Evolutionary conservation across 352 stramenopile species (phyloP).

Genomic region (Phytophthora fragariaefolia): DNA sequence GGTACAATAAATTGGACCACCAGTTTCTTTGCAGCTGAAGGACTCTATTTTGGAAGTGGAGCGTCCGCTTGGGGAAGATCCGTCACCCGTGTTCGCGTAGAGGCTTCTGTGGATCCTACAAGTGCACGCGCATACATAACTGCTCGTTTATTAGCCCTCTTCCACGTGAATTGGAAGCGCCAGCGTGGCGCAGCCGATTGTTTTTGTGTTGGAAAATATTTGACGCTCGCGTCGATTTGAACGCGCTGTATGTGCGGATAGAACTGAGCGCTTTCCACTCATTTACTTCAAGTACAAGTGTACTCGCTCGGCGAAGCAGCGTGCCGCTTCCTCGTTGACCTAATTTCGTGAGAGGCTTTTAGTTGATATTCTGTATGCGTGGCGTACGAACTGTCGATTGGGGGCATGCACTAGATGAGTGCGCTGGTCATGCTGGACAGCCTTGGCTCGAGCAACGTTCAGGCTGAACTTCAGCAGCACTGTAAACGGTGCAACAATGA

Average conservation of each 20-base stretch:
- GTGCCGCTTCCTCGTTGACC: not conserved
- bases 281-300: no score
- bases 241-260: constrained; percentile 8
- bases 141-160: not conserved
- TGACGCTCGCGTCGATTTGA: constrained; percentile 10
- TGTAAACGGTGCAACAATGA: constrained; percentile 7
- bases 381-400: not conserved
- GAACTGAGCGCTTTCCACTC: not conserved
- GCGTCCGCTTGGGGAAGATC: constrained; percentile 3
- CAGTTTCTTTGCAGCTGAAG: constrained; percentile 13
- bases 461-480: constrained; percentile 5
- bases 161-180: not conserved
- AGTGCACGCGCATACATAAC: no score
- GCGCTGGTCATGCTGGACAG: constrained; percentile 7
- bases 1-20: constrained; percentile 33
- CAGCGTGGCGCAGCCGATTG: not conserved
- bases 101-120: not conserved
- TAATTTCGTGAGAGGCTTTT: not conserved
- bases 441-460: not conserved
- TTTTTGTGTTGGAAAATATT: constrained; percentile 23
- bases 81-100: not conserved
- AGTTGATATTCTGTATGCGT: constrained; percentile 1
- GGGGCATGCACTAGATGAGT: not conserved
- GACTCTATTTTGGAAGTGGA: not conserved
- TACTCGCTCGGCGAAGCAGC: not conserved